Conservation (phyloP, 2,329 filamentous ascomycete species). For the Cercospora zeina region DNA sequence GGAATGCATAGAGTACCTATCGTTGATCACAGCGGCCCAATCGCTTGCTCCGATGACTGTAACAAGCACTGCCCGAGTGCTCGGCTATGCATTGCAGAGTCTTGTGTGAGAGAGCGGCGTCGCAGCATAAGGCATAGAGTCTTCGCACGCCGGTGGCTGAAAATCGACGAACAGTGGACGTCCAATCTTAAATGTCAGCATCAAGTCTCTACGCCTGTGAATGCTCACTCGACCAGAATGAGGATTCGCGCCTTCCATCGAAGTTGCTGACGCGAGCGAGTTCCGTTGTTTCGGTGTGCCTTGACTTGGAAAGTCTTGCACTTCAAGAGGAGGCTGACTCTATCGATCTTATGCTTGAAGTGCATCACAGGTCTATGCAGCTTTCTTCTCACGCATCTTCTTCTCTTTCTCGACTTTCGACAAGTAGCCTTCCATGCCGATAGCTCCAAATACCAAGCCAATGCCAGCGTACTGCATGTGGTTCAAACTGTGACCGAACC, state of each 20-base stretch:
- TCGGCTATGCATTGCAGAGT: not conserved
- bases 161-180: not conserved
- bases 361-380: constrained; percentile 5
- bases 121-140: not conserved
- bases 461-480: constrained; percentile 95
- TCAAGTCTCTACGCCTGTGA: not conserved
- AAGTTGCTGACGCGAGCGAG: not conserved
- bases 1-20: not conserved
- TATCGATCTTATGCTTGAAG: not conserved
- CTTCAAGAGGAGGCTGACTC: not conserved
- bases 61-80: not conserved
- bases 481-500: constrained; percentile 85
- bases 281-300: not conserved
- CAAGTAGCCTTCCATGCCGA: constrained; percentile 85
- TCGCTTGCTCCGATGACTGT: not conserved
- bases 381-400: constrained; percentile 66
- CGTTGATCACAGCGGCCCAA: not conserved
- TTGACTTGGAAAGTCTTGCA: not conserved
- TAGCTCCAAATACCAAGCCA: constrained; percentile 87
- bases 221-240: not conserved
- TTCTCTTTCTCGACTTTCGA: constrained; percentile 78
- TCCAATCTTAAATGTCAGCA: constrained; percentile 4
- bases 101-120: not conserved
- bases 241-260: not conserved
- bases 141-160: not conserved